Evolutionary conservation across 805 yeast species (phyloP).

Genomic region (Candida germanica): DNA sequence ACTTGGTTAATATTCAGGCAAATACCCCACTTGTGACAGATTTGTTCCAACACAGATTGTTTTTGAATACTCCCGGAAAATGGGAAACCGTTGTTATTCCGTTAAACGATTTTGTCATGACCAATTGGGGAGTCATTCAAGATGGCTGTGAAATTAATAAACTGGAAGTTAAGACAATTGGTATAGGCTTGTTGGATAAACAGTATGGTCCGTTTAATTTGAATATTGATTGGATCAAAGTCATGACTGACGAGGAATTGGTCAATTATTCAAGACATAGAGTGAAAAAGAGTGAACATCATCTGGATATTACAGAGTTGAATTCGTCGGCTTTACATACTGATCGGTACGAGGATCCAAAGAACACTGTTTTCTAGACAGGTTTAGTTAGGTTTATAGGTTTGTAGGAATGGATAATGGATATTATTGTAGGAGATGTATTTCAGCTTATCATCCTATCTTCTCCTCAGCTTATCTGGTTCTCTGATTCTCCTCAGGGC

Average conservation of each 20-base stretch:
- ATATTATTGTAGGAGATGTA: no score
- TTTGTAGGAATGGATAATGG: no score
- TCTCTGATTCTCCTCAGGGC: no score
- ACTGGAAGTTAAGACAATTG: slow-evolving; percentile 65
- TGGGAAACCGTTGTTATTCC: slow-evolving; percentile 87
- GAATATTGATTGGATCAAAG: slow-evolving; percentile 71
- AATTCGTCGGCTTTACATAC: slow-evolving; percentile 24
- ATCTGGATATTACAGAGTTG: slow-evolving; percentile 11
- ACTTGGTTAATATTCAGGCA: slow-evolving; percentile 77
- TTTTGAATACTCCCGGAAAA: slow-evolving; percentile 63
- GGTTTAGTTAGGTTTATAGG: no score
- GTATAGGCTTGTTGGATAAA: slow-evolving; percentile 74
- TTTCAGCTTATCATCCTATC: no score
- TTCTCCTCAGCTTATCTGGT: no score
- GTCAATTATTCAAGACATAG: slow-evolving; percentile 31
- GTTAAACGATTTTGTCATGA: slow-evolving; percentile 72
- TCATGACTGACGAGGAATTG: slow-evolving; percentile 55
- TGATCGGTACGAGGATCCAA: slow-evolving; percentile 29
- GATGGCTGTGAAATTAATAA: slow-evolving; percentile 56
- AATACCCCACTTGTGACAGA: slow-evolving; percentile 77
- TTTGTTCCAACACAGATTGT: slow-evolving; percentile 77
- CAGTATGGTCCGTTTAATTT: slow-evolving; percentile 73
- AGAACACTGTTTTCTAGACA: slow-evolving; percentile 31
- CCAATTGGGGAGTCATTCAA: slow-evolving; percentile 70
- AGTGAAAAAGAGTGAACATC: slow-evolving; percentile 20